Evolutionary conservation across 139 green algal genomes (phyloP).

Genomic region (Penium margaritaceum): DNA sequence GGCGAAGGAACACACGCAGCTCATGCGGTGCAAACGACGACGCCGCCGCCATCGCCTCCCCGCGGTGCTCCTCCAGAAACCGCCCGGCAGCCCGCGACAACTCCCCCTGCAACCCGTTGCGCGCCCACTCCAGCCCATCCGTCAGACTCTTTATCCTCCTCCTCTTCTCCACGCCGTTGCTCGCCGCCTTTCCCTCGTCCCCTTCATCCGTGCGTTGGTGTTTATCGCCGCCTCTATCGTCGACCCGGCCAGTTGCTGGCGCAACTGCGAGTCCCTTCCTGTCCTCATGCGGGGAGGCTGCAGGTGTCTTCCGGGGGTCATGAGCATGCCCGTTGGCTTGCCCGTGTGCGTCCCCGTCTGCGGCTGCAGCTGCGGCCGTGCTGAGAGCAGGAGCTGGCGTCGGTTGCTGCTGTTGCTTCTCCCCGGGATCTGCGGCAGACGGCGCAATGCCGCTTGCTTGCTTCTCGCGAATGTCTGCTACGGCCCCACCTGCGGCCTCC

Average conservation of each 20-base stretch:
- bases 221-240: conserved; percentile 4
- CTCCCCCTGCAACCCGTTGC: conserved; percentile 14
- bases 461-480: too few relatives aligned
- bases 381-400: too few relatives aligned
- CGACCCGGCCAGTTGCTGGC: neutral
- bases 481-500: too few relatives aligned
- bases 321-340: too few relatives aligned
- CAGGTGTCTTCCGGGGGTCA: too few relatives aligned
- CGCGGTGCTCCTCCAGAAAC: neutral
- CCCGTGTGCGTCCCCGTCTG: too few relatives aligned
- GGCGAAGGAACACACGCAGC: conserved; percentile 17
- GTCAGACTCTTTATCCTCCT: neutral
- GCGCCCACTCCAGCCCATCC: neutral
- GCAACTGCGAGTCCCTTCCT: neutral
- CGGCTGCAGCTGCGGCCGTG: too few relatives aligned
- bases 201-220: neutral
- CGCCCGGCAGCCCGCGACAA: conserved; percentile 3
- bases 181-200: neutral
- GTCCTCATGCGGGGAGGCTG: neutral
- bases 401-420: too few relatives aligned
- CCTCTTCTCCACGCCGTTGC: neutral
- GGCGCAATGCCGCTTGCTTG: too few relatives aligned
- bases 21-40: too few relatives aligned
- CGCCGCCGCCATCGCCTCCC: neutral
- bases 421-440: too few relatives aligned